Base-by-base conservation (phyloP, 164 flowering plant genomes). In the Brasenia schreberi region DNA sequence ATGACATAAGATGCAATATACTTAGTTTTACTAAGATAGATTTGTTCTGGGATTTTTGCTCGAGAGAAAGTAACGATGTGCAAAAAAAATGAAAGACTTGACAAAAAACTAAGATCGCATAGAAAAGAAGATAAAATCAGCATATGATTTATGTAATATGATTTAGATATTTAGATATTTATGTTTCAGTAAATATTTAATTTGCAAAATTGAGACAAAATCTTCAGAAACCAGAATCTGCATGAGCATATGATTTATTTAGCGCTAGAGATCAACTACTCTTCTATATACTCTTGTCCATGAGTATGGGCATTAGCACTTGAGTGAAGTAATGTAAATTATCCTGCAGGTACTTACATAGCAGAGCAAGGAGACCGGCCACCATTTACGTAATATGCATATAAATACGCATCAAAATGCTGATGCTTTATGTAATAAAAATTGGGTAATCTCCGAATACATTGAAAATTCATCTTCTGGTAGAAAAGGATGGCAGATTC, bases 361-460 rank as follows among this genome's bases (percentile, higher is more conserved):
- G 85, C 90, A 23, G 99, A 94, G 82, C 93, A 89, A 27, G 96
- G 88, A 80, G 97, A 91, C 62, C 82, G 87, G 16, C 90, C 87
- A n/a, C 97, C 96, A 77, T 91, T 91, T 59, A 91, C 87, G 59
- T 81, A 88, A 82, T 81, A 89, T 65, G 89, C 79, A 68, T 91
- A 94, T 78, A 94, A 80, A 76, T 77, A 91, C 1, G 99, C 72
- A 80, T 94, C 99, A 73, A 83, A 85, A 75, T 88, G 92, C 73
- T 76, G 90, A 18, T 92, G 89, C 43, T 76, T 80, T 78, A 94
- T 94, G 61, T 78, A 80, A 75, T 91, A 94, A 71, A 91, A 94
- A 16, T 80, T 81, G 39, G 71, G 76, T 67, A 94, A 76, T 78
- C 85, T 81, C 69, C 86, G 73, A 12, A 89, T 64, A 66, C 93